A percentile compares a stretch with the other conserved stretches of the same genome.
phyloP scores from a whole-genome alignment of 2,329 filamentous ascomycete genomes.

The Phoma sp. region DNA sequence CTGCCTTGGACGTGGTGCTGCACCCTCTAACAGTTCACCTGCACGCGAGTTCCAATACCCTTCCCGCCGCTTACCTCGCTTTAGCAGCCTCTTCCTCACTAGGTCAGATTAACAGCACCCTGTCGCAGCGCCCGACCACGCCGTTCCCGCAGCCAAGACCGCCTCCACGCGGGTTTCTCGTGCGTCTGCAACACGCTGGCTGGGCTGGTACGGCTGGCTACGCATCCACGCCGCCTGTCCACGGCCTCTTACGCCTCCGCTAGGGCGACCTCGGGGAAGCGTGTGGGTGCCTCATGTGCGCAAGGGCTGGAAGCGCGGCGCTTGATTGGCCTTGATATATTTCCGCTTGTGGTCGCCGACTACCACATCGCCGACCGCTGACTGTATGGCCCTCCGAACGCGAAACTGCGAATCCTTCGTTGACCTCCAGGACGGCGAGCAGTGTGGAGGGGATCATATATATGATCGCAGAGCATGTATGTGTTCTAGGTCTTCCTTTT shows the following conservation, averaged over 20 bases:
- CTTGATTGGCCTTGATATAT: slow-evolving; percentile 12
- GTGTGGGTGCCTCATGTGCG: slow-evolving; percentile 5
- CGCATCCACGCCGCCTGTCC: not conserved
- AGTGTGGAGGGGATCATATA: slow-evolving; percentile 2
- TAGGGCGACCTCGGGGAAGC: slow-evolving; percentile 17
- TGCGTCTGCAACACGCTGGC: slow-evolving; percentile 11
- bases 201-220: slow-evolving; percentile 5
- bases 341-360: slow-evolving; percentile 20
- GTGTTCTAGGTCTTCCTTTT: not conserved
- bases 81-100: slow-evolving; percentile 12
- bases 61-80: slow-evolving; percentile 11
- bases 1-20: not conserved
- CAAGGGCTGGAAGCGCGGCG: not conserved
- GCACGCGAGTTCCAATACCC: not conserved
- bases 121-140: slow-evolving; percentile 4
- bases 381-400: slow-evolving; percentile 17
- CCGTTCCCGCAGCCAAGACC: slow-evolving; percentile 14
- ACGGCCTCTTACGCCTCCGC: slow-evolving; percentile 6
- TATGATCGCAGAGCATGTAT: not conserved
- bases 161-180: slow-evolving; percentile 15
- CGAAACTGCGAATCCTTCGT: slow-evolving; percentile 16
- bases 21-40: slow-evolving; percentile 14
- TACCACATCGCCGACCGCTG: slow-evolving; percentile 20
- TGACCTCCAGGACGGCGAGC: slow-evolving; percentile 8
- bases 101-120: slow-evolving; percentile 6